A percentile compares a stretch with the other conserved stretches of the same genome.
Conservation (phyloP, 345 rosid genomes). For the Eucalyptus polybractea region DNA sequence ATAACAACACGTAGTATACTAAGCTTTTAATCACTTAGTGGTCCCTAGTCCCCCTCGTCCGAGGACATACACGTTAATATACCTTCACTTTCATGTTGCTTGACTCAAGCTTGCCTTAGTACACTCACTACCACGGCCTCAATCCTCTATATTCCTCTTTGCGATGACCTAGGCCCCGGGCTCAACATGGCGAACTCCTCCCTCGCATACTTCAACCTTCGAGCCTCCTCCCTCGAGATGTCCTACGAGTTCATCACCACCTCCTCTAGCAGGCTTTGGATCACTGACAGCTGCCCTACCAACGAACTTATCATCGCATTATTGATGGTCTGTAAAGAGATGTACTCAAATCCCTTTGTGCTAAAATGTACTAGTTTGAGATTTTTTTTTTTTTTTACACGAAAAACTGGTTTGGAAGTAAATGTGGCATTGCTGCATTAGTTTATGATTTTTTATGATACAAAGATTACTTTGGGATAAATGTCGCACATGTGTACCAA, state of each 20-base stretch:
- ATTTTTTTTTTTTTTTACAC: too few species aligned
- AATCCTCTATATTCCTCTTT: neutral
- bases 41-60: neutral
- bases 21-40: neutral
- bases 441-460: too few species aligned
- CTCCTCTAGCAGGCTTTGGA: constrained; percentile 11
- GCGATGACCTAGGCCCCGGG: neutral
- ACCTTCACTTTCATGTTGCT: neutral
- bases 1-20: too few species aligned
- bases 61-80: neutral
- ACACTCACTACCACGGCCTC: neutral
- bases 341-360: constrained; percentile 9
- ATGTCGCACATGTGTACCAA: too few species aligned
- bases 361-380: neutral
- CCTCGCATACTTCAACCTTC: constrained; percentile 16
- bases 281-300: constrained; percentile 8
- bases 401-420: too few species aligned
- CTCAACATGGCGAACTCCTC: neutral
- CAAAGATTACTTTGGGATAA: too few species aligned
- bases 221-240: constrained; percentile 17
- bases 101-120: neutral
- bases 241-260: constrained; percentile 15
- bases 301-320: neutral
- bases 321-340: constrained; percentile 15
- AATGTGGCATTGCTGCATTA: too few species aligned